Base-by-base conservation (phyloP, 345 rosid species). In the Eucalyptus rudis region DNA sequence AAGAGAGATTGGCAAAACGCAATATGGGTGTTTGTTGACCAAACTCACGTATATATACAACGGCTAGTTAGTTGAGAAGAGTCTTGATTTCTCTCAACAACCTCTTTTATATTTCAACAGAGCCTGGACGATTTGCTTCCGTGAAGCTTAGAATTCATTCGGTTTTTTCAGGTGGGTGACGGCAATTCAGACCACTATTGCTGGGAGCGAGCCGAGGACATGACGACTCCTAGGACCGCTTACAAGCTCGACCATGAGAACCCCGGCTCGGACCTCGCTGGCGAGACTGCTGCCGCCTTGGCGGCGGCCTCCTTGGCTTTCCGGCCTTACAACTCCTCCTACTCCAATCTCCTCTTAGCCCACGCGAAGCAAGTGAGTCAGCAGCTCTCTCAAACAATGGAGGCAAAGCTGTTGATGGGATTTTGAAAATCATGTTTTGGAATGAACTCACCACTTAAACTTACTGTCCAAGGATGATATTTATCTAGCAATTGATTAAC, bases 151-250 rank as follows among this genome's bases (percentile, higher is more conserved):
- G 25, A 47, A 50, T 52, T 8, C 22, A 4, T 86, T 31, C 5
- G 45, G 29, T 24, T 29, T 29, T 20, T 88, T 33, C 91, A 94
- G 96, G 95, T 95, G 40, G 99, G 99, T 7, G 98, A 96, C 90
- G 99, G 99, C 9, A 91, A 94, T 52, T 94, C 98, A 2, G 99
- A 97, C 81, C 99, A 97, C 88, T 95, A 93, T 54, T 97, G 99
- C 86, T 96, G 99, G 99, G 95, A 96, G 91, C 88, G 99, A 16
- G 92, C 98, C 0, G 99, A 97, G 89, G 99, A 97, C 92, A 96
- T 97, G 99, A 96, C 97, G 81, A 97, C 98, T 87, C 93, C 97
- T 43, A 93, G 99, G 88, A 92, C 94, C 7, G 97, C 97, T 71
- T 96, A 93, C 91, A 96, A 94, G 92, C 90, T 97, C 44, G 98